Conservation (phyloP, 1,284 basidiomycete species). For the Moesziomyces sp. region DNA sequence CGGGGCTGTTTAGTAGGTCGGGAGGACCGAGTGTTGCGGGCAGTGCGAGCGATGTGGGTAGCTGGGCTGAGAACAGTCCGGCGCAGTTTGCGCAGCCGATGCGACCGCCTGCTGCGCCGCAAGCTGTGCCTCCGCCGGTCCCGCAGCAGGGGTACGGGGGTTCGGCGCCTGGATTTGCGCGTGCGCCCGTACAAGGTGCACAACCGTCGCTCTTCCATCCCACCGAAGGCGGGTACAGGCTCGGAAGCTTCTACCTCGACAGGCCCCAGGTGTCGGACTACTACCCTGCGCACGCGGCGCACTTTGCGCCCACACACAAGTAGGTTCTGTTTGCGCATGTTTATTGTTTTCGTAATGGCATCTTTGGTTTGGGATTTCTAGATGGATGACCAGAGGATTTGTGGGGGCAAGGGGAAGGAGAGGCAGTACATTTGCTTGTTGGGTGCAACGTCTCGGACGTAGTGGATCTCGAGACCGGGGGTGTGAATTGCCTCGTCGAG, state of each 20-base stretch:
- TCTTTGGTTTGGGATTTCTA: not conserved
- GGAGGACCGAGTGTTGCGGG: conserved; percentile 20
- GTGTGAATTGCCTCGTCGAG: conserved; percentile 10
- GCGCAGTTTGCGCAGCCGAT: conserved; percentile 4
- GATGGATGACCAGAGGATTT: conserved; percentile 52
- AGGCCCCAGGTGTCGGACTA: conserved; percentile 15
- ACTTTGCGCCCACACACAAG: not conserved
- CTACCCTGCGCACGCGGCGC: conserved; percentile 4
- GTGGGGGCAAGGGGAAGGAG: conserved; percentile 81
- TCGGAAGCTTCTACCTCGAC: conserved; percentile 26
- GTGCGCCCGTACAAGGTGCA: conserved; percentile 1
- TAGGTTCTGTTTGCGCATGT: not conserved
- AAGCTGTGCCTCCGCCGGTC: not conserved
- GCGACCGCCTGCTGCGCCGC: conserved; percentile 7
- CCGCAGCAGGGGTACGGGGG: not conserved
- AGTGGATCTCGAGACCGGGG: conserved; percentile 72
- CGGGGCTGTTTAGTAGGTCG: conserved; percentile 34
- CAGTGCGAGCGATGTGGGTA: conserved; percentile 23
- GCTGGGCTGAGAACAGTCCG: conserved; percentile 16
- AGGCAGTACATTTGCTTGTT: conserved; percentile 99
- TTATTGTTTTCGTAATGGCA: not conserved
- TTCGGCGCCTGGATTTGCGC: too few relatives aligned
- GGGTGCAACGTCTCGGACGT: conserved; percentile 92
- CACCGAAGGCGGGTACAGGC: conserved; percentile 28
- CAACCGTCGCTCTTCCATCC: conserved; percentile 16